These are phyloP conservation scores for Chlamydomonas incerta DNA, from an alignment of 139 green algal genomes.

Conservation along the genomic window DNA sequence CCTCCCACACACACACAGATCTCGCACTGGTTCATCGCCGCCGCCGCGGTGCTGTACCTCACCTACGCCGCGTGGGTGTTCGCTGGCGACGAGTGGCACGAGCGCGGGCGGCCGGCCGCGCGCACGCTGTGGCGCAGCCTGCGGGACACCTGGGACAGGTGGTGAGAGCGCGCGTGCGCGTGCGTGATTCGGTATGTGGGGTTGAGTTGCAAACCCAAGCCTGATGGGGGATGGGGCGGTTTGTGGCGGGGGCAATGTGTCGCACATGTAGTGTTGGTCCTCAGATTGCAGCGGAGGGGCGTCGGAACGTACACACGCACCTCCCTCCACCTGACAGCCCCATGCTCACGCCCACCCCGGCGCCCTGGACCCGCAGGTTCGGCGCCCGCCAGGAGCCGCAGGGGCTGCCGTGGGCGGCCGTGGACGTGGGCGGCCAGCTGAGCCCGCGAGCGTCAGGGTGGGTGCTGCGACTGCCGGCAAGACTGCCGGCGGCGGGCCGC, in stretches of 20 bases:
- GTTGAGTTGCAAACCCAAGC: too few species aligned
- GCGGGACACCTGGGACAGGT: not conserved
- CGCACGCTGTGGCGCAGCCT: not conserved
- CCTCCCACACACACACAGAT: slow-evolving; percentile 38
- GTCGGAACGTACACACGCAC: too few species aligned
- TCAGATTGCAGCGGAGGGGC: too few species aligned
- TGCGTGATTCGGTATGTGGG: too few species aligned
- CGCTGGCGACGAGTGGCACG: slow-evolving; percentile 74
- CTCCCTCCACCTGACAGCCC: too few species aligned
- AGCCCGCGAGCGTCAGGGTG: not conserved
- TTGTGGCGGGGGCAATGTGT: too few species aligned
- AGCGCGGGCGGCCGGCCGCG: slow-evolving; percentile 4
- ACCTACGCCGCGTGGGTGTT: slow-evolving; percentile 81
- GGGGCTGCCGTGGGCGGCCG: slow-evolving; percentile 26
- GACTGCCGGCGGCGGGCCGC: too few species aligned
- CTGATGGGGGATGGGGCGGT: too few species aligned
- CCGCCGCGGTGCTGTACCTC: slow-evolving; percentile 71
- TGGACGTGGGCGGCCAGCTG: not conserved
- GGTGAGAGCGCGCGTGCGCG: not conserved
- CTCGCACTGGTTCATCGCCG: slow-evolving; percentile 60
- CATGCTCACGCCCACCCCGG: too few species aligned
- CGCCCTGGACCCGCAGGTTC: slow-evolving; percentile 1
- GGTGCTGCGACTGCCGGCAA: too few species aligned
- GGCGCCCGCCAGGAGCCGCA: not conserved
- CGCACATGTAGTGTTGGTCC: too few species aligned